Conservation (phyloP, 2,329 filamentous ascomycete genomes). For the Cladosporium sp. region DNA sequence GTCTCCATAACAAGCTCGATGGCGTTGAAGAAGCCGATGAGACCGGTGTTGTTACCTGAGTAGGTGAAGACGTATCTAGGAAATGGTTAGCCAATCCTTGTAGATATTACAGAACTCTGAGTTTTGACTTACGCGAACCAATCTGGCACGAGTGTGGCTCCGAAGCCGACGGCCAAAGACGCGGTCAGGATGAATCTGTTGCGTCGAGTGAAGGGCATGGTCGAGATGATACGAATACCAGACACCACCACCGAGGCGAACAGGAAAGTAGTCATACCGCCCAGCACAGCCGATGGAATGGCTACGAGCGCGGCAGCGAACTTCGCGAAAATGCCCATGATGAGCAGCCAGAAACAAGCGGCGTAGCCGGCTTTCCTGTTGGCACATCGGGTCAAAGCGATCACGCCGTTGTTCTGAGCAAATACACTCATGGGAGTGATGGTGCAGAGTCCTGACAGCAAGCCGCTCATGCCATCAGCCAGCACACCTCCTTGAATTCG, state of each 20-base stretch:
- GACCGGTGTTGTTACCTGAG: slow-evolving; percentile 59
- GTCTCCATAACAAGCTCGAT: slow-evolving; percentile 48
- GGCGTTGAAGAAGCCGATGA: slow-evolving; percentile 71
- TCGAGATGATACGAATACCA: slow-evolving; percentile 70
- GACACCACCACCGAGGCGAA: slow-evolving; percentile 73
- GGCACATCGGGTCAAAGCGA: slow-evolving; percentile 75
- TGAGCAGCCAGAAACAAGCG: slow-evolving; percentile 69
- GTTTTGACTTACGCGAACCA: slow-evolving; percentile 30
- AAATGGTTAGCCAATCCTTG: slow-evolving; percentile 14
- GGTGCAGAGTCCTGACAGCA: slow-evolving; percentile 71
- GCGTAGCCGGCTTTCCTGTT: slow-evolving; percentile 77
- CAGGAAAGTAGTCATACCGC: slow-evolving; percentile 66
- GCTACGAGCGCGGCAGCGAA: slow-evolving; percentile 75
- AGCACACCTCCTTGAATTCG: slow-evolving; percentile 75
- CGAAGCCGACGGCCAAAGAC: slow-evolving; percentile 66
- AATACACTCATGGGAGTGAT: slow-evolving; percentile 78
- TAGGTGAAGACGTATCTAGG: slow-evolving; percentile 67
- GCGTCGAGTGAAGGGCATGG: slow-evolving; percentile 69
- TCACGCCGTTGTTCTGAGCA: slow-evolving; percentile 81
- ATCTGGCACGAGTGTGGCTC: slow-evolving; percentile 44
- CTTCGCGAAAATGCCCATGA: slow-evolving; percentile 81
- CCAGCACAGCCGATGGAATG: slow-evolving; percentile 56
- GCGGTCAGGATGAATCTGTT: slow-evolving; percentile 80
- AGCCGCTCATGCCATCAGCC: slow-evolving; percentile 71
- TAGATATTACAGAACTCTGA: neutral